These are phyloP conservation scores for Adansonia rubrostipa DNA, from an alignment of 441 rosid genomes.

Conservation along the genomic window DNA sequence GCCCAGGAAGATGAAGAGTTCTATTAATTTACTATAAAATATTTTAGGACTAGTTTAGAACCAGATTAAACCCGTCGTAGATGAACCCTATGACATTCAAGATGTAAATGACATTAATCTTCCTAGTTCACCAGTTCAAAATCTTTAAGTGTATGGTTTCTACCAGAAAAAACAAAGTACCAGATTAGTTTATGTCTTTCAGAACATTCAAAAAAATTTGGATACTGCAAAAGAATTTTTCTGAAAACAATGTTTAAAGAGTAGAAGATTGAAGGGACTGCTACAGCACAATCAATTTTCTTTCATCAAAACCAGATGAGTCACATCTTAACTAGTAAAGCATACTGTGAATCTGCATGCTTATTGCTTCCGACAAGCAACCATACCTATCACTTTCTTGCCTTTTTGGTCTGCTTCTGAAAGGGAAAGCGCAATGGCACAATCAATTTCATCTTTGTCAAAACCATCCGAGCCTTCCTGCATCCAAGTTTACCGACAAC, in stretches of 20 bases:
- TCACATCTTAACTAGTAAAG: neutral
- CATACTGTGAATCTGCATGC: neutral
- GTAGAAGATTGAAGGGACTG: neutral
- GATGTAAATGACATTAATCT: constrained; percentile 10
- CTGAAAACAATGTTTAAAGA: neutral
- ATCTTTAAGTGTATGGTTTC: neutral
- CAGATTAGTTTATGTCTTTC: neutral
- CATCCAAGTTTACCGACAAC: constrained; percentile 27
- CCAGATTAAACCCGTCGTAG: neutral
- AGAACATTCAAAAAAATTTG: neutral
- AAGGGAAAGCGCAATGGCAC: constrained; percentile 64
- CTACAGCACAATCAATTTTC: neutral
- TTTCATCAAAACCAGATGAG: neutral
- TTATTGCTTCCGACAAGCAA: constrained; percentile 21
- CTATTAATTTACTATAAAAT: neutral
- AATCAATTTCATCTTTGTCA: constrained; percentile 57
- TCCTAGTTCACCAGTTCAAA: neutral
- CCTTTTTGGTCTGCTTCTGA: constrained; percentile 57
- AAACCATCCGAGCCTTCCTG: constrained; percentile 58
- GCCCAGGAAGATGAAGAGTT: neutral
- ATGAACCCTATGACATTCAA: neutral
- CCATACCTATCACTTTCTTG: constrained; percentile 61
- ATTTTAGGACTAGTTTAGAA: neutral
- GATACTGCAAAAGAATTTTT: neutral
- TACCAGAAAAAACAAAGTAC: neutral